phyloP scores from a whole-genome alignment of 1,284 basidiomycete species.

The Pyrrhoderma lamaoense region DNA sequence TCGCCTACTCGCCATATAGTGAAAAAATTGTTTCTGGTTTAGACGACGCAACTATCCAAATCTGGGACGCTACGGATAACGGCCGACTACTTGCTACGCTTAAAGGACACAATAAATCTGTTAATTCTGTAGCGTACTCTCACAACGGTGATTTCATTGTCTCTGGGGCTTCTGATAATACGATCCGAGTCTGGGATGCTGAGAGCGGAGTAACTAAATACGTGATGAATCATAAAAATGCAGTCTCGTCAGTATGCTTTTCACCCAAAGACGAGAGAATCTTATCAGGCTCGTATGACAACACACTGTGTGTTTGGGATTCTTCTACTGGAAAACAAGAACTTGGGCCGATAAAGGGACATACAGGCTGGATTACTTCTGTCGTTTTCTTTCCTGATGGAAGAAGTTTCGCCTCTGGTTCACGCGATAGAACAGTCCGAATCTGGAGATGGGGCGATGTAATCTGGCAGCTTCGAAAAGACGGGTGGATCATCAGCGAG shows the following conservation, averaged over 20 bases:
- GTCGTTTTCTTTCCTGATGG: not conserved
- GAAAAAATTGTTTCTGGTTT: no score
- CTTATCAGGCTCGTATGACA: no score
- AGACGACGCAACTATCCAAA: no score
- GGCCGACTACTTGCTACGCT: no score
- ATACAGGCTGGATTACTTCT: not conserved
- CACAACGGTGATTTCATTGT: not conserved
- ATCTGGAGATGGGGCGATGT: no score
- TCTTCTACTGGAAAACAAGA: not conserved
- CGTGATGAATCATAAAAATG: not conserved
- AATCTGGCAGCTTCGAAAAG: no score
- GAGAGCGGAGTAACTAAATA: not conserved
- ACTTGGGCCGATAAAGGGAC: not conserved
- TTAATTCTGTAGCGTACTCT: not conserved
- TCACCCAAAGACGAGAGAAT: no score
- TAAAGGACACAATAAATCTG: not conserved
- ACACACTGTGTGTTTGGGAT: no score
- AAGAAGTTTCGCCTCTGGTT: not conserved
- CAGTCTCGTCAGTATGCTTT: no score
- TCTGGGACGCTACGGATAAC: no score
- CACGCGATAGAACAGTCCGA: not conserved
- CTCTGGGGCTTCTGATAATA: not conserved
- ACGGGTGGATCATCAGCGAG: not conserved
- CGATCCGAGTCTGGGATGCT: not conserved
- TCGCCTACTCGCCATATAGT: no score